Conservation (phyloP, 352 stramenopile species). For the Pythium folliculosum region DNA sequence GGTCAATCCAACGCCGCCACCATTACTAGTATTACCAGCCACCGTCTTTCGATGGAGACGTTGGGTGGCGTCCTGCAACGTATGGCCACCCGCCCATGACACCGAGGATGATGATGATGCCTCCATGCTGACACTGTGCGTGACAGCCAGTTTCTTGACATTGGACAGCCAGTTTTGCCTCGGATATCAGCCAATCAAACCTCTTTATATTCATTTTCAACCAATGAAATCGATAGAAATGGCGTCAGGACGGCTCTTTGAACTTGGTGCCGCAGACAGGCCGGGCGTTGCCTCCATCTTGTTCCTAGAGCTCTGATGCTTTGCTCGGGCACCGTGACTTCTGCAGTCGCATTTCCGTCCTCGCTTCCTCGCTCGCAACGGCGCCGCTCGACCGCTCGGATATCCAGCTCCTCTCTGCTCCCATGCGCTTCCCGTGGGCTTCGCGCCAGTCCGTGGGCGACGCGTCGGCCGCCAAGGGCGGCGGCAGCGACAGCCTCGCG, state of each 20-base stretch:
- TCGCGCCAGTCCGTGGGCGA: conserved; percentile 6
- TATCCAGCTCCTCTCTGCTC: not conserved
- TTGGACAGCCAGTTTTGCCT: not conserved
- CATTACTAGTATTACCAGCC: too few relatives aligned
- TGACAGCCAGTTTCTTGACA: conserved; percentile 7
- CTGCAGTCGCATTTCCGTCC: too few relatives aligned
- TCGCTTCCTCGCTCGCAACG: not conserved
- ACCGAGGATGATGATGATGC: too few relatives aligned
- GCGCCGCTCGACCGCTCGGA: too few relatives aligned
- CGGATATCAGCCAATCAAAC: too few relatives aligned
- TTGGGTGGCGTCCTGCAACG: not conserved
- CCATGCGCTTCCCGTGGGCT: conserved; percentile 12
- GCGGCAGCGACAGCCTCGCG: not conserved
- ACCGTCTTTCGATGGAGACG: too few relatives aligned
- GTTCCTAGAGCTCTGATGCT: not conserved
- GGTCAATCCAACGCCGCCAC: not conserved
- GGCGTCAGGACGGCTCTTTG: too few relatives aligned
- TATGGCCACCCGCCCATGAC: not conserved
- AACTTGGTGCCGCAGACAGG: not conserved
- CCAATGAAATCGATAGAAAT: conserved; percentile 4
- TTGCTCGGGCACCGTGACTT: too few relatives aligned
- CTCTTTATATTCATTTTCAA: not conserved
- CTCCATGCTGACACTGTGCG: not conserved
- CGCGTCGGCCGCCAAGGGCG: not conserved
- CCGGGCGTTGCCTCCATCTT: not conserved